A percentile compares a stretch with the other conserved stretches of the same genome.
Conservation (phyloP, 352 stramenopile genomes). For the Globisporangium viniferum region DNA sequence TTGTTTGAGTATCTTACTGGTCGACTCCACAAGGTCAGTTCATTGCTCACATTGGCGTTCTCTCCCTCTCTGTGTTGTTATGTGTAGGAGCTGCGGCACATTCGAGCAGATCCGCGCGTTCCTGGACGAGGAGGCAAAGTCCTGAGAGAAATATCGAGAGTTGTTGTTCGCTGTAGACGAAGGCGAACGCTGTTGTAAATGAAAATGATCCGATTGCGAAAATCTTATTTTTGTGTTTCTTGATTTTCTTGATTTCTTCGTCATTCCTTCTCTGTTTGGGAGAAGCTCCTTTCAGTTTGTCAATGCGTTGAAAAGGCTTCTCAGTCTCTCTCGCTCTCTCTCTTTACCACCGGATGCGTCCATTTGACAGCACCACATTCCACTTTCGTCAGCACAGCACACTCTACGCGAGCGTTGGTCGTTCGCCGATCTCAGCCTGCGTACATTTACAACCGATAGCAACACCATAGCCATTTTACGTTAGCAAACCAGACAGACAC, state of each 20-base stretch:
- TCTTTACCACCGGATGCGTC: not conserved
- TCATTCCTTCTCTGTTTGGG: not conserved
- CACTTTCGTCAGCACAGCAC: not conserved
- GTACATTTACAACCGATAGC: too few relatives aligned
- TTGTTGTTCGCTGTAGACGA: not conserved
- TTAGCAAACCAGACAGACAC: too few relatives aligned
- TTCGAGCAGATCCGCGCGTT: constrained; percentile 52
- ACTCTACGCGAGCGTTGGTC: constrained; percentile 47
- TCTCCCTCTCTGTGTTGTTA: not conserved
- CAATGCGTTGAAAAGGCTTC: constrained; percentile 6
- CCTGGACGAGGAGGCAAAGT: constrained; percentile 2
- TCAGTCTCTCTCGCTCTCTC: not conserved
- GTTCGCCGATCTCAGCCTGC: constrained; percentile 57
- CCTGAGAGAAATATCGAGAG: not conserved
- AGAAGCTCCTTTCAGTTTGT: not conserved
- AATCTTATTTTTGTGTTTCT: constrained; percentile 6
- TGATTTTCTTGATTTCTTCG: constrained; percentile 3
- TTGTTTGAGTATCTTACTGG: not conserved
- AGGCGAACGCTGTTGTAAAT: not conserved
- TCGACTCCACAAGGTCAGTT: not conserved
- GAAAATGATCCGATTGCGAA: not conserved
- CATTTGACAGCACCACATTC: not conserved
- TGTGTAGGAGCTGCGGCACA: constrained; percentile 49
- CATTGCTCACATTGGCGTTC: too few relatives aligned
- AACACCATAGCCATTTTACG: too few relatives aligned